Percentiles rank a stretch among this genome's conserved stretches.
These are phyloP conservation scores for Cerrena zonata DNA, from an alignment of 1,284 basidiomycete genomes.

Conservation along the genomic window DNA sequence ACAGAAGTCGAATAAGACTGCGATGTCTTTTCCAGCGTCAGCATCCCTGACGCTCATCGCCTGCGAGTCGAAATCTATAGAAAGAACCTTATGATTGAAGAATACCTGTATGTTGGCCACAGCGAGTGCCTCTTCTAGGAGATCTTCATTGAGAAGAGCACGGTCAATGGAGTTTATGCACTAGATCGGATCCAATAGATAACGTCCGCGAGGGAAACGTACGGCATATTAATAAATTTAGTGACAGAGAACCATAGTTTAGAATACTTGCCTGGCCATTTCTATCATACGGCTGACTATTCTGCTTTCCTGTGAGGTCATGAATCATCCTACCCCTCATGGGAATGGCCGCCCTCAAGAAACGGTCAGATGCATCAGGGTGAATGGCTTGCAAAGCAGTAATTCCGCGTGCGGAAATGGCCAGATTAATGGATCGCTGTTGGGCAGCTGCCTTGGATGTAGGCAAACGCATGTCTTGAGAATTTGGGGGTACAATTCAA, in stretches of 20 bases:
- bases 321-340: constrained; percentile 98
- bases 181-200: constrained; percentile 36
- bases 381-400: constrained; percentile 80
- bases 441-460: constrained; percentile 57
- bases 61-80: constrained; percentile 69
- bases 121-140: constrained; percentile 67
- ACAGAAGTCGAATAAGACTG: constrained; percentile 71
- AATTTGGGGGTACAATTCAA: constrained; percentile 11
- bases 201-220: constrained; percentile 17
- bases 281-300: constrained; percentile 84
- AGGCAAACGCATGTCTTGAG: constrained; percentile 64
- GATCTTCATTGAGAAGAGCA: constrained; percentile 76
- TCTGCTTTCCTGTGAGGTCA: constrained; percentile 58
- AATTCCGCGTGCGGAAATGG: constrained; percentile 89
- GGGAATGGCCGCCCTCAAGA: constrained; percentile 80
- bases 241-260: constrained; percentile 8
- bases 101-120: constrained; percentile 63
- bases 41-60: constrained; percentile 45
- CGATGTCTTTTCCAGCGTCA: constrained; percentile 38
- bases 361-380: constrained; percentile 65
- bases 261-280: constrained; percentile 67
- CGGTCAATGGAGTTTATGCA: constrained; percentile 92
- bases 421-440: constrained; percentile 91
- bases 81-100: constrained; percentile 77
- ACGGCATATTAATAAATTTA: constrained; percentile 14